Evolutionary conservation across 352 stramenopile genomes (phyloP), one percentile per base, ranked within the genome.

Genomic region (Phytopythium ostracodes): DNA sequence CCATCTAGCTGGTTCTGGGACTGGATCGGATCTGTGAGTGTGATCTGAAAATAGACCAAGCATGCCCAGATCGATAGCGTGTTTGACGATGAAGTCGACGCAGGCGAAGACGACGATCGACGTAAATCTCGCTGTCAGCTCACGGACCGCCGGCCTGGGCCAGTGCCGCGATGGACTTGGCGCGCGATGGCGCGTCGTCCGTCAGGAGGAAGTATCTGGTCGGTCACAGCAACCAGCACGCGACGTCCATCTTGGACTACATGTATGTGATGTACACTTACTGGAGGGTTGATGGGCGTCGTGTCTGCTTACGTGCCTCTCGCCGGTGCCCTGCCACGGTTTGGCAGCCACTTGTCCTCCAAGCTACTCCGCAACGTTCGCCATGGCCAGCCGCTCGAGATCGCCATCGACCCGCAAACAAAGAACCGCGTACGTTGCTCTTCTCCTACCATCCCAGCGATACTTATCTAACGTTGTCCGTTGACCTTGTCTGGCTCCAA

Each of bases 231-330:
- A 55, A 58, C 4, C 67, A 78, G 18, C 51, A 65, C n/a, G 25
- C 35, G 31, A 76, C 62, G 64, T 79, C 71, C 31, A 90, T 90
- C 59, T 75, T 88, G 24, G 81, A 86, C 59, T 90, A 90, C 31
- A 79, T 90, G 81, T 87, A 70, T 60, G 79, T 59, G 12, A 7
- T 42, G n/a, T n/a, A n/a, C n/a, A n/a, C n/a, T n/a, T n/a, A n/a
- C n/a, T n/a, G n/a, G n/a, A n/a, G n/a, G n/a, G n/a, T n/a, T n/a
- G n/a, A n/a, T n/a, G n/a, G n/a, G n/a, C n/a, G n/a, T n/a, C n/a
- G n/a, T n/a, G n/a, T n/a, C n/a, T n/a, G n/a, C n/a, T n/a, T n/a
- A n/a, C n/a, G n/a, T n/a, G n/a, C n/a, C n/a, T n/a, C n/a, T n/a
- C n/a, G n/a, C n/a, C n/a, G n/a, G n/a, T n/a, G n/a, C n/a, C n/a